These are phyloP conservation scores for Colletotrichum musae DNA, from an alignment of 2,329 filamentous ascomycete genomes.

Conservation along the genomic window DNA sequence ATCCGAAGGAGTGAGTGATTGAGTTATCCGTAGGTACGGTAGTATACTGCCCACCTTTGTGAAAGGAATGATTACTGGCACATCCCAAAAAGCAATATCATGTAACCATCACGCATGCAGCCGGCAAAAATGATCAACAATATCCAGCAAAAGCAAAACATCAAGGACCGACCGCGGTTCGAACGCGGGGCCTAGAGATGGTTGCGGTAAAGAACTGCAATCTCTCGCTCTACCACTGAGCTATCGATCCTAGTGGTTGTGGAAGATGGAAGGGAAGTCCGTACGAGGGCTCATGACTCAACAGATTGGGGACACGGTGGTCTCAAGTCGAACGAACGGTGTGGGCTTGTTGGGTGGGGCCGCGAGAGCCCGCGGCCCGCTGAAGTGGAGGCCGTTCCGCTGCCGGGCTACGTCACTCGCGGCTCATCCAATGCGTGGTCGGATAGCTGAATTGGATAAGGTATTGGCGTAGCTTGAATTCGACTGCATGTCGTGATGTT, in stretches of 20 bases:
- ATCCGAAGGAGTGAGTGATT: neutral
- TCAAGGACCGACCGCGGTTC: conserved; percentile 41
- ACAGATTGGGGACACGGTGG: conserved; percentile 17
- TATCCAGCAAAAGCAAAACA: neutral
- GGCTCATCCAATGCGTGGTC: conserved; percentile 28
- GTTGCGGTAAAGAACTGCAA: conserved; percentile 22
- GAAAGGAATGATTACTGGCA: too few species aligned
- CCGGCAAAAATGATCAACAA: neutral
- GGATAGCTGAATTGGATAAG: conserved; percentile 5
- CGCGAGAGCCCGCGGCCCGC: conserved; percentile 6
- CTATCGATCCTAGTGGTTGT: conserved; percentile 38
- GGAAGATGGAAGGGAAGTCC: rapidly evolving
- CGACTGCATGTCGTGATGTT: neutral
- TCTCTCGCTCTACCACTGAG: conserved; percentile 43
- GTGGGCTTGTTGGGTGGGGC: conserved; percentile 27
- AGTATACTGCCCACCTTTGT: too few species aligned
- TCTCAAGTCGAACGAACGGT: neutral
- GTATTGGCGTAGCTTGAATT: neutral
- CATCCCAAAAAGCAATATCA: too few species aligned
- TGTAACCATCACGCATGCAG: too few species aligned
- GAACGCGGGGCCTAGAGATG: conserved; percentile 42
- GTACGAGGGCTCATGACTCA: neutral
- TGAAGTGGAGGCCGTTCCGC: conserved; percentile 14
- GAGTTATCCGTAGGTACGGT: too few species aligned
- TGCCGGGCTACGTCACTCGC: conserved; percentile 31